Percentiles rank a stretch among this genome's conserved stretches.
Conservation (phyloP, 2,329 filamentous ascomycete genomes). For the Talaromyces albobiverticillius region DNA sequence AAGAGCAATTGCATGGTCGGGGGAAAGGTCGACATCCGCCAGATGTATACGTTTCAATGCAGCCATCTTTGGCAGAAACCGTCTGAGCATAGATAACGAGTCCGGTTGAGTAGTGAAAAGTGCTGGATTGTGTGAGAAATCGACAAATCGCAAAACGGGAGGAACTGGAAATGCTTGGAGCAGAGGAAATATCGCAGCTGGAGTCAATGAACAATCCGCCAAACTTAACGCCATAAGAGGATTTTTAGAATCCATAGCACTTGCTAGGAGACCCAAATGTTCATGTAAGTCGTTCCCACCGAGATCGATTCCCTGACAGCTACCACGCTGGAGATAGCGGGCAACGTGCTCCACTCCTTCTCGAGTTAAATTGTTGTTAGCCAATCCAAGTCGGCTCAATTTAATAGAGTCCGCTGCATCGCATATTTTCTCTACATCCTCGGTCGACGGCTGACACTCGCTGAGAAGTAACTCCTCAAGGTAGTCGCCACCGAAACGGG, state of each 20-base stretch:
- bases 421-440: slow-evolving; percentile 72
- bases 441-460: slow-evolving; percentile 69
- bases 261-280: slow-evolving; percentile 43
- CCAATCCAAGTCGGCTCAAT: slow-evolving; percentile 74
- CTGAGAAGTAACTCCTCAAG: slow-evolving; percentile 82
- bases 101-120: slow-evolving; percentile 74
- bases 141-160: slow-evolving; percentile 77
- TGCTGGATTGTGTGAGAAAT: slow-evolving; percentile 83
- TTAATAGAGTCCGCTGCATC: slow-evolving; percentile 78
- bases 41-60: slow-evolving; percentile 82
- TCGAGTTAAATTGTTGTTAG: slow-evolving; percentile 73
- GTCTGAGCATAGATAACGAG: slow-evolving; percentile 70
- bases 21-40: slow-evolving; percentile 74
- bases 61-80: slow-evolving; percentile 77
- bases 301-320: slow-evolving; percentile 84
- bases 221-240: slow-evolving; percentile 79
- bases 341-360: slow-evolving; percentile 73
- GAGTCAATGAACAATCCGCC: slow-evolving; percentile 77
- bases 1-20: slow-evolving; percentile 85
- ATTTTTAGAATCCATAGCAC: slow-evolving; percentile 42
- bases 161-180: slow-evolving; percentile 71
- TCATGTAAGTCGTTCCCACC: slow-evolving; percentile 74
- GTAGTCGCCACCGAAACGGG: slow-evolving; percentile 70
- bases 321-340: slow-evolving; percentile 69
- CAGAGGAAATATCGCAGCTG: slow-evolving; percentile 68